Evolutionary conservation across 148 eudicot species (phyloP).

Genomic region (Arbutus unedo): DNA sequence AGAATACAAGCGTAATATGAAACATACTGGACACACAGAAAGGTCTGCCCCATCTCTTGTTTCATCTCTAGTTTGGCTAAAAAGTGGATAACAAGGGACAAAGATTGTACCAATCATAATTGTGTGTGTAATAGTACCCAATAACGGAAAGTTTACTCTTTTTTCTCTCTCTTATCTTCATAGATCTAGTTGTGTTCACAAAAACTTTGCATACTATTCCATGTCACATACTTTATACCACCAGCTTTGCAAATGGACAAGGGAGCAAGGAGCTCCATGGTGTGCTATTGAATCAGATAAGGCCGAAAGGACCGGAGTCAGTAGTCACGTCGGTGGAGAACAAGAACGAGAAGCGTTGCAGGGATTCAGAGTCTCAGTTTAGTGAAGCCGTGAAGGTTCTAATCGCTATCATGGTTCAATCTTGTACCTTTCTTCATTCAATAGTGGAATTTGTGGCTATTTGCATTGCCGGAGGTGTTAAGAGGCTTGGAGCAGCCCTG

Average conservation of each 20-base stretch:
- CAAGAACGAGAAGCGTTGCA: neutral
- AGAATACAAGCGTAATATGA: neutral
- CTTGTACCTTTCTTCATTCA: neutral
- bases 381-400: neutral
- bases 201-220: neutral
- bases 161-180: neutral
- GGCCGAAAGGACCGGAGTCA: neutral
- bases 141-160: neutral
- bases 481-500: no score
- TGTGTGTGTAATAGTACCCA: neutral
- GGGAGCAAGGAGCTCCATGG: neutral
- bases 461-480: no score
- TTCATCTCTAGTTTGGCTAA: constrained; percentile 1
- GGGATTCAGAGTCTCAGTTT: neutral
- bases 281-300: neutral
- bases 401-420: neutral
- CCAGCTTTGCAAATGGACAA: neutral
- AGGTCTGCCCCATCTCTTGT: neutral
- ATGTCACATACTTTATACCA: neutral
- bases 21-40: neutral
- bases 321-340: neutral
- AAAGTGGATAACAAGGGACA: neutral
- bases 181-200: neutral
- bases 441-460: neutral
- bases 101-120: neutral